Evolutionary conservation across 192 early-diverging fungal species (phyloP).

Genomic region (Linderina pennispora): DNA sequence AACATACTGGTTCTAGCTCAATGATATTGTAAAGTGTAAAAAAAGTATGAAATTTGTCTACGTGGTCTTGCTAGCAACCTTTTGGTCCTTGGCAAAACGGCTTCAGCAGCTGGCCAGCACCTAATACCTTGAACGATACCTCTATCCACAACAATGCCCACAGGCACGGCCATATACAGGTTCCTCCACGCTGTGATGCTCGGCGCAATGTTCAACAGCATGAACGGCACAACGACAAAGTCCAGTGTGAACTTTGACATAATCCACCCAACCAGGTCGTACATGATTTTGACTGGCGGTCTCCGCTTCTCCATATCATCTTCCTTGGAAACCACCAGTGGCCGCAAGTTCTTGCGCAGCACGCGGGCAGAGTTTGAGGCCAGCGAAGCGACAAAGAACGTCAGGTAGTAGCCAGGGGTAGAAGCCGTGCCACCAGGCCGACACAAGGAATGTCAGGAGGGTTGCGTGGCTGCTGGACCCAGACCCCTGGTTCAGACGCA

Average conservation of each 20-base stretch:
- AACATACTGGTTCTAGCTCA: too few relatives aligned
- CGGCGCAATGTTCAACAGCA: slow-evolving; percentile 51
- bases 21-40: too few relatives aligned
- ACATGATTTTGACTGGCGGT: slow-evolving; percentile 41
- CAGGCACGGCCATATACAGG: slow-evolving; percentile 56
- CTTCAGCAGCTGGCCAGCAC: slow-evolving; percentile 13
- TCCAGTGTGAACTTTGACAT: slow-evolving; percentile 61
- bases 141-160: slow-evolving; percentile 49
- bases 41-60: too few relatives aligned
- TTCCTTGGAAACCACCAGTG: slow-evolving; percentile 44
- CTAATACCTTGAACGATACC: slow-evolving; percentile 19
- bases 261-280: slow-evolving; percentile 69
- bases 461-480: slow-evolving; percentile 56
- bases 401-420: slow-evolving; percentile 79
- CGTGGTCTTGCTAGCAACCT: too few relatives aligned
- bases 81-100: too few relatives aligned
- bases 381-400: slow-evolving; percentile 57
- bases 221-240: slow-evolving; percentile 64
- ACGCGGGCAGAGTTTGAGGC: slow-evolving; percentile 51
- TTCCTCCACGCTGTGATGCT: slow-evolving; percentile 57
- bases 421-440: slow-evolving; percentile 96
- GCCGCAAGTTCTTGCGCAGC: slow-evolving; percentile 58
- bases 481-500: slow-evolving; percentile 50
- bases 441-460: slow-evolving; percentile 70
- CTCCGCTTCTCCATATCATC: not conserved